A percentile compares a stretch with the other conserved stretches of the same genome.
Evolutionary conservation across 228 moss, liverwort and hornwort genomes (phyloP).

Genomic region (Sphagnum magellanicum): DNA sequence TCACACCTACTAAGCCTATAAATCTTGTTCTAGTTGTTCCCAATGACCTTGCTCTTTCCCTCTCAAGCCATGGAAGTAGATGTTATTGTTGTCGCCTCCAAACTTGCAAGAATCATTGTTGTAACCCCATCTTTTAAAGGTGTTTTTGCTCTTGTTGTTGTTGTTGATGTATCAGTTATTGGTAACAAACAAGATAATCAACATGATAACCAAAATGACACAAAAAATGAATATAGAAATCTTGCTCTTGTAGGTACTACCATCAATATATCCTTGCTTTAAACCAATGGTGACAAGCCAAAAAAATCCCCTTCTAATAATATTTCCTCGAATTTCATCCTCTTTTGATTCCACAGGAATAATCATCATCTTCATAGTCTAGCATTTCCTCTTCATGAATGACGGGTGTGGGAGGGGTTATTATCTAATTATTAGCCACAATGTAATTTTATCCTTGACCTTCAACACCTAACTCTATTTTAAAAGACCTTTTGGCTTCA

Average conservation of each 20-base stretch:
- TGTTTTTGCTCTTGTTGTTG: conserved; percentile 40
- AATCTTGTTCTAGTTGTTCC: conserved; percentile 1
- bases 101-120: no score
- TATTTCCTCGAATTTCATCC: conserved; percentile 14
- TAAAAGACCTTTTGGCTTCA: conserved; percentile 54
- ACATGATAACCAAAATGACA: no score
- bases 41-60: conserved; percentile 3
- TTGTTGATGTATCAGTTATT: no score
- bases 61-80: no score
- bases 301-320: no score
- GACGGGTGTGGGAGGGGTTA: conserved; percentile 32
- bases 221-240: conserved; percentile 33
- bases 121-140: no score
- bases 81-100: no score
- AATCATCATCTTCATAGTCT: conserved; percentile 74
- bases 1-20: no score
- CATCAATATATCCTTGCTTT: conserved; percentile 10
- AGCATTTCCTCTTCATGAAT: conserved; percentile 91
- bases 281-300: no score
- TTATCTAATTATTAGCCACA: conserved; percentile 36
- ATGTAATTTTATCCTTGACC: conserved; percentile 42
- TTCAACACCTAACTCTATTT: conserved; percentile 67
- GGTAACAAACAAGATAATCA: no score
- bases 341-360: conserved; percentile 46
- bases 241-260: conserved; percentile 14